phyloP scores from a whole-genome alignment of 2,329 filamentous ascomycete genomes.

The Phaeophleospora eucalypticola region DNA sequence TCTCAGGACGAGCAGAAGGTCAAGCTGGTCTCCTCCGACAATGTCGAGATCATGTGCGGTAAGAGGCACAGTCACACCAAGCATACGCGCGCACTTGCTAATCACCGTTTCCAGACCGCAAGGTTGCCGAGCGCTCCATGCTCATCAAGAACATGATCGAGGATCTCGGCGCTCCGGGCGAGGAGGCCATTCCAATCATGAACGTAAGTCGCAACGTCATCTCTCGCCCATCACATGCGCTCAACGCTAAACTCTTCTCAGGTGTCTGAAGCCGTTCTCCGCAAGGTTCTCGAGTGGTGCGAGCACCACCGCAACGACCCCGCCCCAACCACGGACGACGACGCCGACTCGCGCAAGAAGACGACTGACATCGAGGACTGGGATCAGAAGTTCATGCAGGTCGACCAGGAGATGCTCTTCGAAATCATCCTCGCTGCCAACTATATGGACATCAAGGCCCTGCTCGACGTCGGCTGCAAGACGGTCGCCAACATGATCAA shows the following conservation, averaged over 20 bases:
- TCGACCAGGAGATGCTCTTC: constrained; percentile 99
- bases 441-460: constrained; percentile 97
- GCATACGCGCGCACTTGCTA: constrained; percentile 12
- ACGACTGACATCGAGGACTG: constrained; percentile 98
- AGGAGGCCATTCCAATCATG: constrained; percentile 78
- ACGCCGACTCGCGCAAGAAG: constrained; percentile 93
- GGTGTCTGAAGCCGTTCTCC: constrained; percentile 88
- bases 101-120: constrained; percentile 55
- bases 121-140: constrained; percentile 84
- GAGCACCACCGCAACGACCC: constrained; percentile 90
- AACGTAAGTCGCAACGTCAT: constrained; percentile 50
- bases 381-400: constrained; percentile 99
- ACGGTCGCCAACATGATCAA: constrained; percentile 99
- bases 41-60: constrained; percentile 42
- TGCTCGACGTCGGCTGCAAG: constrained; percentile 98
- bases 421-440: constrained; percentile 98
- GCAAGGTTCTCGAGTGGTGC: constrained; percentile 98
- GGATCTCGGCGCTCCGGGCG: constrained; percentile 66
- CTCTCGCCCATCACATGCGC: constrained; percentile 4
- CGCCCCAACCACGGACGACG: constrained; percentile 74
- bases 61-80: constrained; percentile 12
- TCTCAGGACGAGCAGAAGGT: constrained; percentile 35
- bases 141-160: constrained; percentile 98
- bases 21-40: constrained; percentile 45
- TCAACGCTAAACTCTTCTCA: constrained; percentile 22